phyloP scores from a whole-genome alignment of 805 yeast species.

The Nakazawaea peltata region DNA sequence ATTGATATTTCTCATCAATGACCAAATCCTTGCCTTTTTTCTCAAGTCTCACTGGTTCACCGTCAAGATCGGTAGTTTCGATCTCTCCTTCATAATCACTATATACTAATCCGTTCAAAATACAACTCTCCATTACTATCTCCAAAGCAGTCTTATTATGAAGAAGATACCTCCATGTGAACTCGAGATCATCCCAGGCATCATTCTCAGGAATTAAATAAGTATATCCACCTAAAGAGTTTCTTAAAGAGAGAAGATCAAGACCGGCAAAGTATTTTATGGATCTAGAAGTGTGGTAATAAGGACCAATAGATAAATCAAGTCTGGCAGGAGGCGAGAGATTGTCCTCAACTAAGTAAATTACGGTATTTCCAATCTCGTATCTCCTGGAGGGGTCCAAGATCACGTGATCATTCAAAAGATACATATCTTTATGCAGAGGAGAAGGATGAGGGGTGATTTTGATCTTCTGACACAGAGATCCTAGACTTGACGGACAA shows the following conservation, averaged over 20 bases:
- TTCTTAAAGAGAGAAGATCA: slow-evolving; percentile 43
- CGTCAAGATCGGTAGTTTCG: slow-evolving; percentile 23
- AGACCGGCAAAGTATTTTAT: slow-evolving; percentile 46
- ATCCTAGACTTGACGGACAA: slow-evolving; percentile 53
- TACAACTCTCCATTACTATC: slow-evolving; percentile 45
- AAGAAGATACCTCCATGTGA: slow-evolving; percentile 53
- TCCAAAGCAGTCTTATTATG: slow-evolving; percentile 41
- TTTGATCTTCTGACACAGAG: slow-evolving; percentile 56
- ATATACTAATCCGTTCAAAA: slow-evolving; percentile 60
- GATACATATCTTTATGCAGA: slow-evolving; percentile 18
- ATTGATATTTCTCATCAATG: slow-evolving; percentile 23
- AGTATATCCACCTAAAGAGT: slow-evolving; percentile 56
- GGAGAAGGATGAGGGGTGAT: too few relatives aligned
- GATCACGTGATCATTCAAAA: slow-evolving; percentile 50
- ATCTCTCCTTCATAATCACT: slow-evolving; percentile 40
- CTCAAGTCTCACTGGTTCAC: slow-evolving; percentile 15
- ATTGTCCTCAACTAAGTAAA: slow-evolving; percentile 56
- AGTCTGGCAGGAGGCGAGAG: slow-evolving; percentile 57
- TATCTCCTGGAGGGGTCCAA: slow-evolving; percentile 28
- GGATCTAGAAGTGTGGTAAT: slow-evolving; percentile 57
- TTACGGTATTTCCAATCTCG: slow-evolving; percentile 53
- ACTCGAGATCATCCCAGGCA: slow-evolving; percentile 60
- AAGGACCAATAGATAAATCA: slow-evolving; percentile 56
- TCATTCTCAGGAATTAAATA: slow-evolving; percentile 69
- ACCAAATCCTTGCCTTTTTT: slow-evolving; percentile 16